phyloP scores from a whole-genome alignment of 441 rosid genomes.

The Gossypium schwendimanii region DNA sequence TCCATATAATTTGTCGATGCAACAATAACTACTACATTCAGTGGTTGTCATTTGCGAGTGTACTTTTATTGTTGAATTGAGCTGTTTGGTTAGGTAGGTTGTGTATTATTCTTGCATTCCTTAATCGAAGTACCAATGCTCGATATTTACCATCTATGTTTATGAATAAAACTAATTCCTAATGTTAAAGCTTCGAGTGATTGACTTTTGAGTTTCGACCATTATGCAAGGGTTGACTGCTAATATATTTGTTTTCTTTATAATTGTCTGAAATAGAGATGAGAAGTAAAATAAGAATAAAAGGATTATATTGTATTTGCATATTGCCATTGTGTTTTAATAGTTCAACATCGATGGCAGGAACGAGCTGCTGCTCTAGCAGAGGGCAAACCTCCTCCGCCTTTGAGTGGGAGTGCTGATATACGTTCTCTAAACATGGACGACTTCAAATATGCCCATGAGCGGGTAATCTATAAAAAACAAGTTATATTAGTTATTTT shows the following conservation, averaged over 20 bases:
- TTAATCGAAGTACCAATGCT: background rate
- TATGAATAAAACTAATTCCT: background rate
- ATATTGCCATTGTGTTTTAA: background rate
- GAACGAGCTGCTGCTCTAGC: constrained; percentile 54
- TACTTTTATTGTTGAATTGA: background rate
- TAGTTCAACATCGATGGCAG: constrained; percentile 26
- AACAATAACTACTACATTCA: background rate
- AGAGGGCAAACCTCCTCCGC: constrained; percentile 62
- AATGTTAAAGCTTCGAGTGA: background rate
- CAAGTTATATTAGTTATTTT: background rate
- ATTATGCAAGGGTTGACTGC: background rate
- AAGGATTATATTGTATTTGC: background rate
- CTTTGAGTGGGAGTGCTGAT: constrained; percentile 60
- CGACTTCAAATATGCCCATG: constrained; percentile 66
- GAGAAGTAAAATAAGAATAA: background rate
- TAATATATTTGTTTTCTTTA: background rate
- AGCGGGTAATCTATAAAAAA: constrained; percentile 39
- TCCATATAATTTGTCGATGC: background rate
- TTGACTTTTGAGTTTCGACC: background rate
- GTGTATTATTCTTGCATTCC: background rate
- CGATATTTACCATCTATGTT: background rate
- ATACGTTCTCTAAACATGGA: constrained; percentile 55
- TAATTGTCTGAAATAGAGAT: constrained; percentile 3
- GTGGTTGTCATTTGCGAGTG: background rate
- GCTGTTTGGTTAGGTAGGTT: background rate